Evolutionary conservation across 257 asterid genomes (phyloP).

Genomic region (Scutellaria baicalensis): DNA sequence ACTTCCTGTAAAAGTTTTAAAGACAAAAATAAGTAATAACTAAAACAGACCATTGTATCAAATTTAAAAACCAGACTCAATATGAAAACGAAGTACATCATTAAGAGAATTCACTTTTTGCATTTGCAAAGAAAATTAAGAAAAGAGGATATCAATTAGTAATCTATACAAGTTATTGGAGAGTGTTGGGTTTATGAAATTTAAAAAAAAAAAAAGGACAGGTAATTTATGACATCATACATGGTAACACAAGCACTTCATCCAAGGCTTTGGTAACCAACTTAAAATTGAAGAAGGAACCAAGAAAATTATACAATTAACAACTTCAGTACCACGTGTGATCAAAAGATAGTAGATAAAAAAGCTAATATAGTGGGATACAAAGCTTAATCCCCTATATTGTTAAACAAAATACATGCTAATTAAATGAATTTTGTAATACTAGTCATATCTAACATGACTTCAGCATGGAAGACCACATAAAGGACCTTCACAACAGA

Average conservation of each 20-base stretch:
- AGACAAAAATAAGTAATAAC: not conserved
- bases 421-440: not conserved
- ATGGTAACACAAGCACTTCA: not conserved
- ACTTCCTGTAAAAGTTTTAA: constrained; percentile 45
- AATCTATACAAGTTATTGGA: not conserved
- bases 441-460: not conserved
- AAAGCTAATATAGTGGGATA: not conserved
- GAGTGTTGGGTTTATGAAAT: not conserved
- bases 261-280: not conserved
- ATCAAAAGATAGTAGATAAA: not conserved
- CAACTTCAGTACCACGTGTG: not conserved
- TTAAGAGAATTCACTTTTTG: not conserved
- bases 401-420: not conserved
- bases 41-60: not conserved
- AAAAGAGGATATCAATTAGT: not conserved
- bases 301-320: not conserved
- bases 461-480: not conserved
- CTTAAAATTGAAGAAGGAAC: not conserved
- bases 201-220: not conserved
- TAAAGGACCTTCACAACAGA: not conserved
- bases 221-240: not conserved
- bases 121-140: constrained; percentile 2
- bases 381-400: not conserved
- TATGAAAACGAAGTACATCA: not conserved
- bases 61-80: constrained; percentile 5